Conservation (phyloP, 2,329 filamentous ascomycete genomes). For the Paramyrothecium sp. region DNA sequence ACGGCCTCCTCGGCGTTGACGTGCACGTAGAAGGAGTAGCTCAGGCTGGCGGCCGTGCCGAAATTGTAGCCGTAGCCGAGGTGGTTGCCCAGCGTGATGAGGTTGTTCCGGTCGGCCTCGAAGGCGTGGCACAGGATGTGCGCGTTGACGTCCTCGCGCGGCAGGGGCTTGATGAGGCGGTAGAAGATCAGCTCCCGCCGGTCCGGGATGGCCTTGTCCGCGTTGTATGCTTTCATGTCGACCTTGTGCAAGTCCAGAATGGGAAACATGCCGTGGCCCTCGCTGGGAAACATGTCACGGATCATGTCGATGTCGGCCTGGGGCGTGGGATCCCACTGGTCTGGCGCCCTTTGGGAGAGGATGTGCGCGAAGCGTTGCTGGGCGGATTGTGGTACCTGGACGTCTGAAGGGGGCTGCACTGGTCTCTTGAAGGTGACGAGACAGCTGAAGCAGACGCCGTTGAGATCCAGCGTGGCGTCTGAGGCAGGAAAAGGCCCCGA, state of each 20-base stretch:
- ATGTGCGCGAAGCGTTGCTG: conserved; percentile 42
- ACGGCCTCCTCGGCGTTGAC: conserved; percentile 46
- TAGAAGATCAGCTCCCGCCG: conserved; percentile 49
- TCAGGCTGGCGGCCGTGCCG: conserved; percentile 43
- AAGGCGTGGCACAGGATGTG: conserved; percentile 50
- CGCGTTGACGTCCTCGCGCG: conserved; percentile 36
- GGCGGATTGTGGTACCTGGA: conserved; percentile 35
- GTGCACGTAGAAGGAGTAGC: conserved; percentile 52
- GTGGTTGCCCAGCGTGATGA: conserved; percentile 50
- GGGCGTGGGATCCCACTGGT: conserved; percentile 44
- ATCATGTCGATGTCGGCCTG: conserved; percentile 43
- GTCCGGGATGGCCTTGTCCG: conserved; percentile 37
- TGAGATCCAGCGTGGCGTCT: conserved; percentile 37
- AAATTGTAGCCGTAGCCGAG: conserved; percentile 43
- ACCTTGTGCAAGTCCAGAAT: conserved; percentile 54
- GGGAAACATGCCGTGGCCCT: conserved; percentile 44
- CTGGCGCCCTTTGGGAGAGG: conserved; percentile 31
- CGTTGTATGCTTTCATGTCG: conserved; percentile 47
- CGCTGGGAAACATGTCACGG: conserved; percentile 31
- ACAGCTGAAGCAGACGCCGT: conserved; percentile 47
- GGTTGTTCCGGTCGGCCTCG: conserved; percentile 51
- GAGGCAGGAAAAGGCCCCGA: conserved; percentile 34
- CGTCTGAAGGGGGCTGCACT: conserved; percentile 30
- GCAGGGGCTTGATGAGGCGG: conserved; percentile 42
- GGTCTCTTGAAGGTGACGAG: conserved; percentile 51